phyloP scores from a whole-genome alignment of 225 moss, liverwort and hornwort genomes.

The Bryoerythrophyllum caledonicum region DNA sequence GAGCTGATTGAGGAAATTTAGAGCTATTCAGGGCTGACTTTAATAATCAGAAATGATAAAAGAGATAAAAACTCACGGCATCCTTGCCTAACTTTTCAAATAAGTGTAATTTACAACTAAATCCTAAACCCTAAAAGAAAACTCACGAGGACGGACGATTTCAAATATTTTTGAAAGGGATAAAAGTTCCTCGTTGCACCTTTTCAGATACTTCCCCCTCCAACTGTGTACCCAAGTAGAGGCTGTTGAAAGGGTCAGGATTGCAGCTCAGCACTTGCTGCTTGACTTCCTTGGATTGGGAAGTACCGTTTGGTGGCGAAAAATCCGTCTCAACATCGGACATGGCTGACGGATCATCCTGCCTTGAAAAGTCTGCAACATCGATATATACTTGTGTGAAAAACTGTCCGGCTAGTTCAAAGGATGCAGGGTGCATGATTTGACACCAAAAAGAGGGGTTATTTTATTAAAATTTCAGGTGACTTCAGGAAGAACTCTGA shows the following conservation, averaged over 20 bases:
- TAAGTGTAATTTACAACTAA: no score
- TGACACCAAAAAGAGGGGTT: no score
- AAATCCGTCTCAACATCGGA: constrained; percentile 26
- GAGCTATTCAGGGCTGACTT: no score
- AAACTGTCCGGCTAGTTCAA: constrained; percentile 1
- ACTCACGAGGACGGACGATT: not conserved
- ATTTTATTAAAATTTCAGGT: no score
- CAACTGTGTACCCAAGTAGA: constrained; percentile 48
- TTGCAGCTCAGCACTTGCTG: constrained; percentile 60
- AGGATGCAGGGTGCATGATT: not conserved
- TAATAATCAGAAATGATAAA: no score
- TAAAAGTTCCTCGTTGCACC: constrained; percentile 32
- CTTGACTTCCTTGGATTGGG: constrained; percentile 47
- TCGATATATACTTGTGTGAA: constrained; percentile 16
- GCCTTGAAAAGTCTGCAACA: constrained; percentile 39
- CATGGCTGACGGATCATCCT: constrained; percentile 26
- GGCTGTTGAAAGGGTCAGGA: constrained; percentile 35
- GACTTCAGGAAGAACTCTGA: no score
- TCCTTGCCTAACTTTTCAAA: no score
- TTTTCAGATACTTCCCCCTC: constrained; percentile 51
- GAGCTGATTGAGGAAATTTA: no score
- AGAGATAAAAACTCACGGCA: no score
- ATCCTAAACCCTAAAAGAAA: no score
- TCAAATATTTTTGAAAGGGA: not conserved
- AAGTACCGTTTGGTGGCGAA: constrained; percentile 33